These are phyloP conservation scores for Striga asiatica DNA, from an alignment of 257 asterid genomes.

Conservation along the genomic window DNA sequence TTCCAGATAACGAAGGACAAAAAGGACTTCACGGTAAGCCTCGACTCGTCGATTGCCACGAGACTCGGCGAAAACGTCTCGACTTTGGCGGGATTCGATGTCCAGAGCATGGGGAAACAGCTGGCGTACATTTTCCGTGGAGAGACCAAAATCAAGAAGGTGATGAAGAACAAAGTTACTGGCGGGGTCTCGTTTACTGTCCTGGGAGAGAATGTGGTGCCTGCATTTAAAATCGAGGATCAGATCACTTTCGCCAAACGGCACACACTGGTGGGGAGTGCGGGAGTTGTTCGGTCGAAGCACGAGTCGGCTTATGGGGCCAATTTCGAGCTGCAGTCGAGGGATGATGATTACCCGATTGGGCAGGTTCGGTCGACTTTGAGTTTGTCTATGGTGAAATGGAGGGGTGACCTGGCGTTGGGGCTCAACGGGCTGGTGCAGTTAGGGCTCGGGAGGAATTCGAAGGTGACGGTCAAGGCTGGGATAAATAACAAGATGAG, in stretches of 20 bases:
- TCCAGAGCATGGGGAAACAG: constrained; percentile 87
- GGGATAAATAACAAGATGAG: constrained; percentile 92
- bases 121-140: constrained; percentile 76
- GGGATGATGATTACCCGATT: constrained; percentile 73
- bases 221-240: constrained; percentile 77
- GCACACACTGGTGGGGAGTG: constrained; percentile 65
- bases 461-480: constrained; percentile 84
- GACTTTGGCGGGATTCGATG: constrained; percentile 78
- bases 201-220: constrained; percentile 70
- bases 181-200: constrained; percentile 68
- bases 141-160: constrained; percentile 56
- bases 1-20: constrained; percentile 82
- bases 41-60: constrained; percentile 68
- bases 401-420: constrained; percentile 91
- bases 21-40: constrained; percentile 70
- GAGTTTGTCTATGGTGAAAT: constrained; percentile 62
- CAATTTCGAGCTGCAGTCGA: constrained; percentile 71
- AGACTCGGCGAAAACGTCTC: constrained; percentile 69
- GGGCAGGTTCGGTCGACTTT: constrained; percentile 86
- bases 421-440: constrained; percentile 71
- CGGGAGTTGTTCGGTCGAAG: constrained; percentile 67
- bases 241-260: constrained; percentile 62
- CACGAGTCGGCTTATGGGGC: constrained; percentile 85
- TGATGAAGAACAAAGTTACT: constrained; percentile 60
- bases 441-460: constrained; percentile 57